These are phyloP conservation scores for Aegilops sharonensis DNA, from an alignment of 176 grass and related monocot genomes.

Conservation along the genomic window DNA sequence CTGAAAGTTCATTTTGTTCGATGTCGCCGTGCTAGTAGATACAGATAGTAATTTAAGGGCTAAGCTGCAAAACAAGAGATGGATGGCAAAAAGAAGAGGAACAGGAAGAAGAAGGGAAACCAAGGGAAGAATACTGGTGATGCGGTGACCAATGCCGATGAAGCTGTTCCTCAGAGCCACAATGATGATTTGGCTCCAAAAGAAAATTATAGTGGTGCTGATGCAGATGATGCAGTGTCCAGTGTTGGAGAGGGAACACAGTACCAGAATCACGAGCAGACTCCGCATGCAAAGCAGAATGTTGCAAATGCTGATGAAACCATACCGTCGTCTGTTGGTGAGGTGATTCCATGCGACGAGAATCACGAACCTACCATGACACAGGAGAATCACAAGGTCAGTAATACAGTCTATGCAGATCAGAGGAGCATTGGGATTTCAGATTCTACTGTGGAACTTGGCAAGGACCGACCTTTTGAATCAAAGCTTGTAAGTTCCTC, in stretches of 20 bases:
- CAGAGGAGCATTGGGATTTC: slow-evolving; percentile 47
- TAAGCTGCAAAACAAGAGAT: slow-evolving; percentile 36
- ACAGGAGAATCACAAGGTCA: slow-evolving; percentile 37
- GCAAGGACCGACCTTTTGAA: slow-evolving; percentile 50
- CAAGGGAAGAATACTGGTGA: slow-evolving; percentile 61
- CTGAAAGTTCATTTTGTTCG: slow-evolving; percentile 8
- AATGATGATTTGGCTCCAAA: slow-evolving; percentile 30
- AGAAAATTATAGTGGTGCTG: slow-evolving; percentile 21
- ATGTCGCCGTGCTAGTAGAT: neutral
- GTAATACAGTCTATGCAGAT: slow-evolving; percentile 39
- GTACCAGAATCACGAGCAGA: slow-evolving; percentile 32
- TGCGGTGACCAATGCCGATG: slow-evolving; percentile 43
- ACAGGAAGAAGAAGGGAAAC: slow-evolving; percentile 89
- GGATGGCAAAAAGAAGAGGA: slow-evolving; percentile 93
- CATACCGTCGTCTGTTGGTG: slow-evolving; percentile 26
- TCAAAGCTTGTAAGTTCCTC: slow-evolving; percentile 69
- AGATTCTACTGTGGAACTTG: slow-evolving; percentile 59
- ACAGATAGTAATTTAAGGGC: neutral
- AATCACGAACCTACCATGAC: slow-evolving; percentile 38
- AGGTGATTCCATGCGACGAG: slow-evolving; percentile 26
- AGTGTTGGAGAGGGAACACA: slow-evolving; percentile 34
- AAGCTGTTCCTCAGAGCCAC: slow-evolving; percentile 18
- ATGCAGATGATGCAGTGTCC: slow-evolving; percentile 35
- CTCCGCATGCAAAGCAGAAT: slow-evolving; percentile 12
- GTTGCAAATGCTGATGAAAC: slow-evolving; percentile 4